Evolutionary conservation across 2,329 filamentous ascomycete genomes (phyloP).

Genomic region (Delphinella strobiligena): DNA sequence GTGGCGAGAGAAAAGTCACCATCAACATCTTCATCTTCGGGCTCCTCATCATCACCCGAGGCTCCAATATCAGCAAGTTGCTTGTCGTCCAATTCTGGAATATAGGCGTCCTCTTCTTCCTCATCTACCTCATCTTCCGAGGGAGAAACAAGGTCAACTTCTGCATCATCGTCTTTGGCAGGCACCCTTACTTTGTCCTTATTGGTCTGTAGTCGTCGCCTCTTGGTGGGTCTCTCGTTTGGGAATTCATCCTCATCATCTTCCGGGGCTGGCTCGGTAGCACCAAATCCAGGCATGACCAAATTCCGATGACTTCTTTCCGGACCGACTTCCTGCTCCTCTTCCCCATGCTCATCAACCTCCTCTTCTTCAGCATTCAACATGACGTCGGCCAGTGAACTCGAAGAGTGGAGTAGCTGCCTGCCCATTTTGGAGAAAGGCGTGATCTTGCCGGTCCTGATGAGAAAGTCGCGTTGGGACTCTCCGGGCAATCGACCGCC

Average conservation of each 20-base stretch:
- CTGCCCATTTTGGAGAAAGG: constrained; percentile 74
- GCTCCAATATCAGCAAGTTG: constrained; percentile 26
- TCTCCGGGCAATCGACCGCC: constrained; percentile 63
- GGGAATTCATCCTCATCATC: constrained; percentile 26
- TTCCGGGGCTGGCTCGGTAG: constrained; percentile 18
- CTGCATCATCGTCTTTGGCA: constrained; percentile 10
- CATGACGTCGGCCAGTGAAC: constrained; percentile 63
- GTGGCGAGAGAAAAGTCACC: constrained; percentile 23
- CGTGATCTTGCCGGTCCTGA: constrained; percentile 94
- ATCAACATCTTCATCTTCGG: constrained; percentile 25
- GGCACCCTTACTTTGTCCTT: constrained; percentile 10
- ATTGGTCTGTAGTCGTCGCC: constrained; percentile 23
- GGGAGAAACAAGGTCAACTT: constrained; percentile 11
- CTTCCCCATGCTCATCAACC: constrained; percentile 22
- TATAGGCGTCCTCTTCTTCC: constrained; percentile 31
- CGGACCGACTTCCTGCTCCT: constrained; percentile 16
- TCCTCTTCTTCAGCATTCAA: constrained; percentile 70
- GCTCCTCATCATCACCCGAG: constrained; percentile 21
- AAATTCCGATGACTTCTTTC: constrained; percentile 36
- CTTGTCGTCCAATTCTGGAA: constrained; percentile 27
- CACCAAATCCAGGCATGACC: constrained; percentile 35
- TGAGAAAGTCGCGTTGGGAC: constrained; percentile 75
- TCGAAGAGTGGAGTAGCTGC: constrained; percentile 49
- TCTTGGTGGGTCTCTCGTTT: constrained; percentile 27
- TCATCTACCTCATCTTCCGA: constrained; percentile 29